Evolutionary conservation across 345 rosid species (phyloP), one percentile per base, ranked within the genome.

Genomic region (Litchi chinensis): DNA sequence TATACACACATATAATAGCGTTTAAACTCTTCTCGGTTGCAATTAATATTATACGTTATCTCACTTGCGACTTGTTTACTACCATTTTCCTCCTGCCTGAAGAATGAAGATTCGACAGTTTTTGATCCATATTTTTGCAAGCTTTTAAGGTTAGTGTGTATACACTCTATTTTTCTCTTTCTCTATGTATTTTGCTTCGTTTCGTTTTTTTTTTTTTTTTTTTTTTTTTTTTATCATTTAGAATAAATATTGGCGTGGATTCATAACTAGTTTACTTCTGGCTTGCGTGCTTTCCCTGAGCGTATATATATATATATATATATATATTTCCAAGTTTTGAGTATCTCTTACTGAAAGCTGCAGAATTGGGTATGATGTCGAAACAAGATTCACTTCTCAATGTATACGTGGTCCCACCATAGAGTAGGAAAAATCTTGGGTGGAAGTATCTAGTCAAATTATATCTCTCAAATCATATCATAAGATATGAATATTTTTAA

Each of bases 81-180:
- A 21, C 2, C 71, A 48, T 62, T 22, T 44, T 62, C 52, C 39
- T 70, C 40, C 24, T 70, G 54, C 39, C 26, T 60, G 12, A 21
- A 41, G 64, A 72, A 9, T 65, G 12, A 59, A 56, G 64, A 54
- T 54, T 52, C 64, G 67, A 11, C 67, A 32, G 64, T 28, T 52
- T 56, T 9, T 28, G 62, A 15, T 41, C 70, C 19, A 19, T 46
- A 11, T 21, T 21, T 2, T 41, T 66, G 16, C 68, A 72, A 57
- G 74, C 39, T 59, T 73, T 43, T 68, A 69, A 81, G 84, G 84
- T 81, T 63, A 81, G 83, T 73, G 37, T 32, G 37, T 32, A 13
- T 3, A 26, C 39, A 37, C 28, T 50, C 21, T 24, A 19, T 52
- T 9, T 26, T 26, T 26, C 28, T 26, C 28, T 26, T 26, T 26